Base-by-base conservation (phyloP, 257 asterid species). In the Petrea volubilis region DNA sequence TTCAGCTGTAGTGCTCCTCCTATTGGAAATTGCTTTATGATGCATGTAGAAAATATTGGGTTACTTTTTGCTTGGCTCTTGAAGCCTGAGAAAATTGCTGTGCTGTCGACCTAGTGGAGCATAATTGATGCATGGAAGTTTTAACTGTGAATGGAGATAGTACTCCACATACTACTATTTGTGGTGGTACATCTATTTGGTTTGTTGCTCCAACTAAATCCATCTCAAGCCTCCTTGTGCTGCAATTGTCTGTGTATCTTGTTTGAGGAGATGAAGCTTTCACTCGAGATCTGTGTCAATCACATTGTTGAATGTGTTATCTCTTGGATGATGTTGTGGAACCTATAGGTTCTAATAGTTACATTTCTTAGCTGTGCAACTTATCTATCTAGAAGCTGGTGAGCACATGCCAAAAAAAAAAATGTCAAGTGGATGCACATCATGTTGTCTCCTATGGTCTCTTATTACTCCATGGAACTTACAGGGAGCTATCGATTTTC, bases 21-120 rank as follows among this genome's bases (percentile, higher is more conserved):
- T 77, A 25, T 44, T 73, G 73, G 79, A 61, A 56, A 77, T 77
- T 73, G 69, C 44, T 70, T 64, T 70, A n/a, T 80, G 64, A 55
- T 66, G 58, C 63, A 7, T 70, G 50, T 55, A 71, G 53, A 49
- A 76, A n/a, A 38, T 70, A 23, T 29, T 27, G 55, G 66, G 71
- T 56, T 67, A 25, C 61, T 63, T 10, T 66, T 61, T 52, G 51
- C 64, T 36, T 77, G 44, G 36, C 29, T 34, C 31, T 67, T 58
- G 78, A 69, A 68, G 72, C 74, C 67, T 23, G 28, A 29, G 60
- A 34, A 6, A 70, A 51, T 31, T 20, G 72, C 56, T 72, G 49
- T 64, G 50, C 58, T 50, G 33, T 62, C 69, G 43, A 55, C 51
- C 51, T 6, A 58, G 49, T 50, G 73, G 66, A 60, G 24, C 7